Conservation (phyloP, 1,284 basidiomycete genomes). For the Leccinum pachyderme region DNA sequence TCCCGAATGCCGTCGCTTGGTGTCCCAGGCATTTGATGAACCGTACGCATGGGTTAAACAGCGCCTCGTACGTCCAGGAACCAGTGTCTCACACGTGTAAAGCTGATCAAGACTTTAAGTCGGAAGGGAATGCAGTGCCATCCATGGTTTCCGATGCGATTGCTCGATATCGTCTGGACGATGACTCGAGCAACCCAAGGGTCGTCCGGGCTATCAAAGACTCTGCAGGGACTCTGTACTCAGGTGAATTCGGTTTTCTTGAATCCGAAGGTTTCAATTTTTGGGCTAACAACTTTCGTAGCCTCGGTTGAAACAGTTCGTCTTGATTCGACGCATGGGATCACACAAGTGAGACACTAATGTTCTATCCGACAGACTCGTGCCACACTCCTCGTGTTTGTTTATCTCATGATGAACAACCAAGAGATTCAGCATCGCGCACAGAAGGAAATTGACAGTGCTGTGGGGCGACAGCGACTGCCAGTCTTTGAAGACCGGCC, state of each 20-base stretch:
- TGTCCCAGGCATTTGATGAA: neutral
- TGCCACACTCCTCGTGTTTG: conserved; percentile 21
- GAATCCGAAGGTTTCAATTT: neutral
- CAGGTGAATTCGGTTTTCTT: conserved; percentile 11
- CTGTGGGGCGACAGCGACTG: neutral
- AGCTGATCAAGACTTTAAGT: neutral
- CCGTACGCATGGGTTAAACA: neutral
- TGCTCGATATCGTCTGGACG: neutral
- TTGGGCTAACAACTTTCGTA: conserved; percentile 3
- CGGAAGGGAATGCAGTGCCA: neutral
- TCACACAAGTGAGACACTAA: neutral
- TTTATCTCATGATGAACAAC: conserved; percentile 9
- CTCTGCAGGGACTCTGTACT: conserved; percentile 5
- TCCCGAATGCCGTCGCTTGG: neutral
- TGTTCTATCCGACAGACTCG: conserved; percentile 9
- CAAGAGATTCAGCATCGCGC: neutral
- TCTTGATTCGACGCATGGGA: neutral
- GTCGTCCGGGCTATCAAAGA: neutral
- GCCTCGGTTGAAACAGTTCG: conserved; percentile 24
- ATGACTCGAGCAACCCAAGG: neutral
- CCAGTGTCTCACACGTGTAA: neutral
- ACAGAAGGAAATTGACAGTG: neutral
- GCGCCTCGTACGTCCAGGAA: neutral
- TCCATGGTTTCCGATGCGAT: neutral
- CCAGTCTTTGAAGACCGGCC: neutral